Base-by-base conservation (phyloP, 148 eudicot species). In the Nepenthes gracilis region DNA sequence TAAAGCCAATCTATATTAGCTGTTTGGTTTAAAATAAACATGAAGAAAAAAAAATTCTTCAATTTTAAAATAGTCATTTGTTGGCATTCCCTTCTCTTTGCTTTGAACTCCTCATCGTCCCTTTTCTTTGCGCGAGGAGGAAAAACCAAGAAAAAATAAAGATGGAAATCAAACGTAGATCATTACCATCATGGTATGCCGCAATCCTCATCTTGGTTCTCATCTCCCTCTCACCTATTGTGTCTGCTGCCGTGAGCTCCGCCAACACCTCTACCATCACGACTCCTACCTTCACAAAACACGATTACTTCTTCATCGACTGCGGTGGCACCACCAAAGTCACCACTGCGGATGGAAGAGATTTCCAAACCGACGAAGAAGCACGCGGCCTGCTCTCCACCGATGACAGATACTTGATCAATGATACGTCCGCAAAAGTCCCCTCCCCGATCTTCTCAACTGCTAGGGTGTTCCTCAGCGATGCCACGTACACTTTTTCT, bases 401-500 rank as follows among this genome's bases (percentile, higher is more conserved):
- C 1, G 64, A 72, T 9, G 78, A 90, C 35, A 81, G 77, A 1
- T 53, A 82, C 49, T 60, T 75, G 1, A 80, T 81, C 3, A 72
- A 78, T 0, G 78, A 65, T 13, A 49, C 85, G 0, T 63, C 79
- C 0, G 78, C 71, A 0, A 67, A 78, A n/a, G 80, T 70, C 2
- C 64, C 90, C 12, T 74, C 79, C 2, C 80, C 87, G 2, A 74
- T 88, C 0, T 86, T 81, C 51, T 57, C 63, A 5, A 67, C 90
- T 0, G 91, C 98, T 1, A 77, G 79, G n/a, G 67, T 88, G n/a
- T 92, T 88, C 66, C 59, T 66, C 35, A 72, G 72, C 12, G 80
- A 75, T 4, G 96, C 98, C 11, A 74, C 82, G 1, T 92, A 88
- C 71, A 58, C 86, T 0, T 92, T 88, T 47, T 75, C 64, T 14